Conservation (phyloP, 768 basidiomycete species). For the Termitomyces sp. region DNA sequence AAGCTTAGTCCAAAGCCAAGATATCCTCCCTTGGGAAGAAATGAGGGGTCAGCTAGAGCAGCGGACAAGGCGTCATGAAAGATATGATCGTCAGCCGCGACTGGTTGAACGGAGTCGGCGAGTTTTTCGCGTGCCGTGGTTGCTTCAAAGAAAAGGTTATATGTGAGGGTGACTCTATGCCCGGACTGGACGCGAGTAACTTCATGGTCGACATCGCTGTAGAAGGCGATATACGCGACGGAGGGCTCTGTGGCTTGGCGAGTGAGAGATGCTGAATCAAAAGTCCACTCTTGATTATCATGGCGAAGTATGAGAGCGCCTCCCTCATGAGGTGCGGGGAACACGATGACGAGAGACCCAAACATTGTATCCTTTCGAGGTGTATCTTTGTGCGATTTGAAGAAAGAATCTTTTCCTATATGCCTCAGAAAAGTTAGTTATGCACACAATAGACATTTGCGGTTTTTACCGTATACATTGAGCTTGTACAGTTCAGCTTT, state of each 20-base stretch:
- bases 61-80: constrained; percentile 13
- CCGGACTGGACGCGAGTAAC: constrained; percentile 31
- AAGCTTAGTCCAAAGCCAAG: constrained; percentile 38
- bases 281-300: constrained; percentile 26
- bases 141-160: constrained; percentile 32
- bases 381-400: constrained; percentile 49
- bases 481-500: constrained; percentile 31
- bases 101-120: no score
- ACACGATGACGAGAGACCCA: constrained; percentile 47
- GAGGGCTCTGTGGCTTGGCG: constrained; percentile 19
- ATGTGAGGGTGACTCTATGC: constrained; percentile 38
- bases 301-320: constrained; percentile 38
- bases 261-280: constrained; percentile 23
- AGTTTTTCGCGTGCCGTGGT: no score
- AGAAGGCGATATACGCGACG: constrained; percentile 30
- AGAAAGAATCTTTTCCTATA: constrained; percentile 42
- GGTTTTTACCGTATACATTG: constrained; percentile 35
- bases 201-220: constrained; percentile 40
- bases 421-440: no score
- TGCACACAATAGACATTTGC: no score
- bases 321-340: constrained; percentile 44
- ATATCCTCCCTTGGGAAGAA: constrained; percentile 35
- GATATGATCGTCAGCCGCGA: no score
- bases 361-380: constrained; percentile 42
- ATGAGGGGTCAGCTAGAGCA: constrained; percentile 27